Evolutionary conservation across 2,329 filamentous ascomycete species (phyloP).

Genomic region (Aspergillus brasiliensis): DNA sequence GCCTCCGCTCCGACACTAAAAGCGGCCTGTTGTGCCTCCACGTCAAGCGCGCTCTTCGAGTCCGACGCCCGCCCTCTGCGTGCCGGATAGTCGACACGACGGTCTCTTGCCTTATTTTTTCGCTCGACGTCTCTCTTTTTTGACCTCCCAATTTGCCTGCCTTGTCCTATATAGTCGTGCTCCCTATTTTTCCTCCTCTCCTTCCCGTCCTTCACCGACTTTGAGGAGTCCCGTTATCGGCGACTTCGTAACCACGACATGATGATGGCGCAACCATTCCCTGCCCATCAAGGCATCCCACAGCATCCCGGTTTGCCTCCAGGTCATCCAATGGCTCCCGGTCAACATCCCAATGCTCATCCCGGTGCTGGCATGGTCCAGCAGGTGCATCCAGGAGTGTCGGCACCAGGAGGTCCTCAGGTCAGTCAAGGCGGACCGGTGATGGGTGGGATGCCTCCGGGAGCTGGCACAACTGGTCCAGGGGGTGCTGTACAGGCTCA

Average conservation of each 20-base stretch:
- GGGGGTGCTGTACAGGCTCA: conserved; percentile 57
- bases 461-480: conserved; percentile 54
- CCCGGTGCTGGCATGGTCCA: conserved; percentile 54
- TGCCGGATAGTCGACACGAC: conserved; percentile 17
- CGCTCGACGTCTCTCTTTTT: conserved; percentile 9
- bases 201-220: conserved; percentile 22
- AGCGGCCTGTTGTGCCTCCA: conserved; percentile 34
- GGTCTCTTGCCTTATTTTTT: conserved; percentile 11
- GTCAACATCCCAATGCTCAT: conserved; percentile 59
- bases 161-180: background rate
- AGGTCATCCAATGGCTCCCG: conserved; percentile 62
- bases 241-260: conserved; percentile 49
- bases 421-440: conserved; percentile 64
- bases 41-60: conserved; percentile 34
- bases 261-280: conserved; percentile 58
- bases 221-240: conserved; percentile 33
- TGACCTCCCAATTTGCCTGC: background rate
- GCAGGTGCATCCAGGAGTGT: conserved; percentile 64
- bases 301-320: conserved; percentile 61
- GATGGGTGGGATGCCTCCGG: conserved; percentile 65
- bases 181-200: conserved; percentile 5
- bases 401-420: conserved; percentile 60
- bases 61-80: conserved; percentile 22
- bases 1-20: conserved; percentile 39
- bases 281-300: conserved; percentile 61